These are phyloP conservation scores for Colletotrichum camelliae DNA, from an alignment of 2,329 filamentous ascomycete species.

Conservation along the genomic window DNA sequence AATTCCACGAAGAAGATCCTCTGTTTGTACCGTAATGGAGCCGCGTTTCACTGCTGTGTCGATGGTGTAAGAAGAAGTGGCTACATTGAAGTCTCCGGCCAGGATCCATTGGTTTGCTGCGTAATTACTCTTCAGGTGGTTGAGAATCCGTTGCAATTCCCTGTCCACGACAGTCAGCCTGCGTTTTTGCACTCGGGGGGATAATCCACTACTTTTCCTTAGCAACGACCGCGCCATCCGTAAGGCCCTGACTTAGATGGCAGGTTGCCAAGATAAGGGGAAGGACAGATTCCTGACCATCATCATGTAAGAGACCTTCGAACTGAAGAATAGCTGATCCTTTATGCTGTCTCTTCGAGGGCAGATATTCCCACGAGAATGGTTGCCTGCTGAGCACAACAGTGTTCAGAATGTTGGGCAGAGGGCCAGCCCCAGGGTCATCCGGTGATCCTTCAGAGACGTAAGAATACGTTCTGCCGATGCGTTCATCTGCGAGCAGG, in stretches of 20 bases:
- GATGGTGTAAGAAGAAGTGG: slow-evolving; percentile 63
- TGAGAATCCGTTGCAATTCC: slow-evolving; percentile 58
- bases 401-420: slow-evolving; percentile 66
- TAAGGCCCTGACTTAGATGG: slow-evolving; percentile 67
- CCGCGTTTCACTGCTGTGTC: slow-evolving; percentile 55
- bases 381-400: slow-evolving; percentile 62
- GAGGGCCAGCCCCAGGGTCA: slow-evolving; percentile 55
- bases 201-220: slow-evolving; percentile 45
- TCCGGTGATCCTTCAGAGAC: slow-evolving; percentile 61
- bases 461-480: slow-evolving; percentile 58
- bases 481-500: slow-evolving; percentile 50
- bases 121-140: slow-evolving; percentile 48
- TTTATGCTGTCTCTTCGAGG: slow-evolving; percentile 62
- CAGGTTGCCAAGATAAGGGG: slow-evolving; percentile 60
- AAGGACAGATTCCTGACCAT: slow-evolving; percentile 28
- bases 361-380: slow-evolving; percentile 61
- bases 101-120: slow-evolving; percentile 57
- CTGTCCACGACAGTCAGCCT: slow-evolving; percentile 19
- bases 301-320: slow-evolving; percentile 30
- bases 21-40: slow-evolving; percentile 57
- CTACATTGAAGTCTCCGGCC: slow-evolving; percentile 69
- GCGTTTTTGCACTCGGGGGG: too few relatives aligned
- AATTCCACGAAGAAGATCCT: slow-evolving; percentile 46
- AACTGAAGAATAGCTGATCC: slow-evolving; percentile 38
- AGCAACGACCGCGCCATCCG: slow-evolving; percentile 59